phyloP scores from a whole-genome alignment of 495 filamentous ascomycete genomes.

The Gamarada debralockiae region DNA sequence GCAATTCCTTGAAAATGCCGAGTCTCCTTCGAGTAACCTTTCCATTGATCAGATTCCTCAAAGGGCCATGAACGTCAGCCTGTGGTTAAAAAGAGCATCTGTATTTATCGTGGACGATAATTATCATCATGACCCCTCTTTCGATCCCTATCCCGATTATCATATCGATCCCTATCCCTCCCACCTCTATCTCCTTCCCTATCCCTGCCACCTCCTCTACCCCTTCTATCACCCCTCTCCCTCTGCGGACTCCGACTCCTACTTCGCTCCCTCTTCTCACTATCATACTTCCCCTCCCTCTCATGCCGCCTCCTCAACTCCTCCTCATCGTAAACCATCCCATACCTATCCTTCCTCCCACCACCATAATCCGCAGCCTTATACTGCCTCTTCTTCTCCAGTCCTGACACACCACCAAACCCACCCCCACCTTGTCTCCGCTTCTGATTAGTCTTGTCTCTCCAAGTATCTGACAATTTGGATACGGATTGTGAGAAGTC shows the following conservation, averaged over 20 bases:
- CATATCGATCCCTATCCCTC: slow-evolving; percentile 9
- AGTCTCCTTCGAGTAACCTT: too few relatives aligned
- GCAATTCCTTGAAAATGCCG: too few relatives aligned
- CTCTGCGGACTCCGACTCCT: slow-evolving; percentile 22
- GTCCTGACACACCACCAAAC: slow-evolving; percentile 80
- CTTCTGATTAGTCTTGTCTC: slow-evolving; percentile 81
- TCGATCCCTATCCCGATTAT: slow-evolving; percentile 12
- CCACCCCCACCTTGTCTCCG: slow-evolving; percentile 67
- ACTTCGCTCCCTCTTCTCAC: slow-evolving; percentile 23
- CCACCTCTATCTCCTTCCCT: slow-evolving; percentile 3
- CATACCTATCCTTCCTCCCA: slow-evolving; percentile 52
- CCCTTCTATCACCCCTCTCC: slow-evolving; percentile 17
- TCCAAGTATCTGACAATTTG: slow-evolving; percentile 86
- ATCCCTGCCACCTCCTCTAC: slow-evolving; percentile 11
- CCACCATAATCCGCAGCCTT: slow-evolving; percentile 57
- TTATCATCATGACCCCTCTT: slow-evolving; percentile 18
- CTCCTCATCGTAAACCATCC: slow-evolving; percentile 81
- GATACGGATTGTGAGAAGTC: slow-evolving; percentile 98
- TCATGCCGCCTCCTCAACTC: slow-evolving; percentile 49
- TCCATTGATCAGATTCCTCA: too few relatives aligned
- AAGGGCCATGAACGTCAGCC: not conserved
- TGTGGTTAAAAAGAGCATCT: too few relatives aligned
- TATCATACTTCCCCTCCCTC: slow-evolving; percentile 23
- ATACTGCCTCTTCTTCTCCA: slow-evolving; percentile 92
- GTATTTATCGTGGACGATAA: slow-evolving; percentile 11